Conservation (phyloP, 176 grass and related monocot species). For the Triticum urartu region DNA sequence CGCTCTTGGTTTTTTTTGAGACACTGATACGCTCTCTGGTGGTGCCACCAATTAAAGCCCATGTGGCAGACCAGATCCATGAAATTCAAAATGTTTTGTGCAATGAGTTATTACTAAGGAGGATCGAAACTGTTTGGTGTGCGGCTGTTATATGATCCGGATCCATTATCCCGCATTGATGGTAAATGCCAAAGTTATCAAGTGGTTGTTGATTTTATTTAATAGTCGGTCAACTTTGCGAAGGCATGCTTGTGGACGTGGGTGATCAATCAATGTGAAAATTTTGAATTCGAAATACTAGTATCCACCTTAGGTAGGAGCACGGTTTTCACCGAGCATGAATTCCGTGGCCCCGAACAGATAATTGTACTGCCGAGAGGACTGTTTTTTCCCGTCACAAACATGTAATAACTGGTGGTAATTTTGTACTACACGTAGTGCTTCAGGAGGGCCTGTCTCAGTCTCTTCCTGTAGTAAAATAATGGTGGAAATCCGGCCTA, state of each 20-base stretch:
- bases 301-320: neutral
- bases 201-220: neutral
- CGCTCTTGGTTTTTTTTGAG: too few relatives aligned
- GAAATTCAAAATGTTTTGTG: neutral
- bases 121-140: too few relatives aligned
- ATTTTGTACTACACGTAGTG: neutral
- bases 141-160: too few relatives aligned
- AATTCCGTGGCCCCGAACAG: neutral
- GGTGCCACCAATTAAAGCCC: neutral
- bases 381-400: neutral
- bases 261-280: neutral
- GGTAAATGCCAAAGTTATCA: neutral
- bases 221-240: neutral
- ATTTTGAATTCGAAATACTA: neutral
- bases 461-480: neutral
- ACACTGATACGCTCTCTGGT: neutral
- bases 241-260: neutral
- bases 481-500: neutral
- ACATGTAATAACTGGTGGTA: neutral
- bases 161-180: neutral
- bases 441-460: too few relatives aligned
- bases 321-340: neutral
- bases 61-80: neutral
- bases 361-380: neutral
- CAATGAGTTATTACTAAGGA: too few relatives aligned